Base-by-base conservation (phyloP, 2,329 filamentous ascomycete genomes). In the Phyllosticta capitalensis region DNA sequence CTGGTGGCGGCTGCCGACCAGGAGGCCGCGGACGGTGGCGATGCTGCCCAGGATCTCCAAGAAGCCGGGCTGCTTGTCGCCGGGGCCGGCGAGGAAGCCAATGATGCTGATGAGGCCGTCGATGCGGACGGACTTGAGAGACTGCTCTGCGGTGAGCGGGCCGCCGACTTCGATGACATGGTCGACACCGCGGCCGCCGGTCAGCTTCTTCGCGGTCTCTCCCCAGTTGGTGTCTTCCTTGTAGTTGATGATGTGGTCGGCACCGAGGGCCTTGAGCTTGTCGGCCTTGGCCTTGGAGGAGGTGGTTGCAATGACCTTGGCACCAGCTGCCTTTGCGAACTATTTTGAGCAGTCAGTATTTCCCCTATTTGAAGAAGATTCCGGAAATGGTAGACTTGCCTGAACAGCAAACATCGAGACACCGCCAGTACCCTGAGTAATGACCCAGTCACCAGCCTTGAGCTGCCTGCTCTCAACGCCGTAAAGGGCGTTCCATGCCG, bases 371-470 rank as follows among this genome's bases (percentile, higher is more conserved):
- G 3, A 19, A 6, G 30, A 9, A 17, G 10, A 38, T 14, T 38
- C 24, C 24, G 24, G 30, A 38, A 45, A 45, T 5, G 14, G 14
- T 5, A 4, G 6, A 1, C 1, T 75, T 63, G 75, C 74, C 69
- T 81, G 85, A n/a, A 88, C 69, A 3, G 80, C 85, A 61, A 87
- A 87, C 61, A 88, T 78, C 63, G 79, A 82, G 7, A 89, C 86
- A 61, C 86, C 86, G 20, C 86, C 86, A 0, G 85, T 88, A n/a
- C 86, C 86, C 71, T 88, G 84, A 1, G 84, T 84, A 33, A 89
- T 76, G 2, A 89, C 84, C 56, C 69, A 75, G 17, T 74, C 68
- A 5, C 73, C 72, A 9, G 69, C 68, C 63, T 73, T 73, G 28
- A 74, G 59, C 5, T 66, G 66, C 60, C 68, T 68, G 51, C 71